A percentile compares a stretch with the other conserved stretches of the same genome.
Evolutionary conservation across 305 asterid genomes (phyloP).

Genomic region (Fraxinus baroniana): DNA sequence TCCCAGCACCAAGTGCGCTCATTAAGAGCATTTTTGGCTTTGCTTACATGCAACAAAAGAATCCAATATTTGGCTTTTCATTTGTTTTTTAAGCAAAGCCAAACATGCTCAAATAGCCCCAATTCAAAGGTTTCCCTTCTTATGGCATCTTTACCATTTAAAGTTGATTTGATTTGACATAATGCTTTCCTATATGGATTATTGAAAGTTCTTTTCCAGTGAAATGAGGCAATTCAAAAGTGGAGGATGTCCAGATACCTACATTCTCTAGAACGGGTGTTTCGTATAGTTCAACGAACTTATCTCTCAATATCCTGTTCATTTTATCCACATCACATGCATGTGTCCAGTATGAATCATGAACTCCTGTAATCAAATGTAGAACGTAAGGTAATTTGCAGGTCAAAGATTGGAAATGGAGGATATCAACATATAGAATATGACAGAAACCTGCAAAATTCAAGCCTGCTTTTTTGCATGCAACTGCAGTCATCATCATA

Average conservation of each 20-base stretch:
- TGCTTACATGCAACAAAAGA: not conserved
- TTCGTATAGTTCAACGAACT: conserved; percentile 86
- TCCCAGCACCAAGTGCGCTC: not conserved
- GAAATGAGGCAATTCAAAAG: conserved; percentile 1
- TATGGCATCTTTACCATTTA: not conserved
- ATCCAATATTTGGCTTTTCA: not conserved
- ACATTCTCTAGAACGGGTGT: conserved; percentile 88
- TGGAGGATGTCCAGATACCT: conserved; percentile 25
- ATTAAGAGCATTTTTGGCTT: not conserved
- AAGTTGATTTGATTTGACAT: not conserved
- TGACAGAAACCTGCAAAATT: conserved; percentile 73
- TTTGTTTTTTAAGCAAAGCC: not conserved
- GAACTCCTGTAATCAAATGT: conserved; percentile 70
- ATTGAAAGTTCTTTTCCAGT: not conserved
- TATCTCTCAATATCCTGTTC: conserved; percentile 73
- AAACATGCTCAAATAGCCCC: not conserved
- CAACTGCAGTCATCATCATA: conserved; percentile 99
- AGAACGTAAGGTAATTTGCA: conserved; percentile 15
- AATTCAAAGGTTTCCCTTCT: not conserved
- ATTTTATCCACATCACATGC: conserved; percentile 87
- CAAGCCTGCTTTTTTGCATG: conserved; percentile 86
- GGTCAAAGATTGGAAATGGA: conserved; percentile 7
- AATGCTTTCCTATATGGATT: not conserved
- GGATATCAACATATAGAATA: conserved; percentile 9
- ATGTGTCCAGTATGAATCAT: conserved; percentile 98